phyloP scores from a whole-genome alignment of 352 stramenopile species.

The Globisporangium abappressorium region DNA sequence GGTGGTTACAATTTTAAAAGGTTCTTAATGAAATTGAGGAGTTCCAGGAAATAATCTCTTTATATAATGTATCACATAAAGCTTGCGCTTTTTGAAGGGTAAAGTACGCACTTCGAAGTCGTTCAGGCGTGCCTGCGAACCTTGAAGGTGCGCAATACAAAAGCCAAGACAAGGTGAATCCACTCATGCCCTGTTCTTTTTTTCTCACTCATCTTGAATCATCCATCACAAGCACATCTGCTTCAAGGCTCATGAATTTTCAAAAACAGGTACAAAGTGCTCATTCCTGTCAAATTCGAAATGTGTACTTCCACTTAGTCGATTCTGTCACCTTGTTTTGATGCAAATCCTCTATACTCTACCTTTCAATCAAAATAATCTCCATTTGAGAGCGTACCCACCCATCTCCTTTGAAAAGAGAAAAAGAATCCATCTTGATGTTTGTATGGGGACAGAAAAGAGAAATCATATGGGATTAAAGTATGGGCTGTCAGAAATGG shows the following conservation, averaged over 20 bases:
- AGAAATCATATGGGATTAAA: slow-evolving; percentile 6
- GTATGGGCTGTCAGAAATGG: not conserved
- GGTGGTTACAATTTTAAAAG: too few relatives aligned
- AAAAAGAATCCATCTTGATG: slow-evolving; percentile 17
- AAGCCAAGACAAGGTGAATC: not conserved
- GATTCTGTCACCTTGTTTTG: not conserved
- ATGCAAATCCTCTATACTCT: not conserved
- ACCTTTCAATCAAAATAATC: not conserved
- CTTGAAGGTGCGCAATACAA: not conserved
- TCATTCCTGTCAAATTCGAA: not conserved
- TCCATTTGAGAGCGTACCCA: not conserved
- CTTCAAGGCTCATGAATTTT: not conserved
- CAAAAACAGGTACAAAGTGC: not conserved
- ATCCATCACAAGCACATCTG: not conserved
- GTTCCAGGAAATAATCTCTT: too few relatives aligned
- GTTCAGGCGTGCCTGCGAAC: too few relatives aligned
- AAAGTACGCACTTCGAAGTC: too few relatives aligned
- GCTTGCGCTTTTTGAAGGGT: too few relatives aligned
- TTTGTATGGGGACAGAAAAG: slow-evolving; percentile 11
- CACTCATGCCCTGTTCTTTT: not conserved
- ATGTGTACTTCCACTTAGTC: not conserved
- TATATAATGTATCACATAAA: too few relatives aligned
- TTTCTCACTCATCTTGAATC: not conserved
- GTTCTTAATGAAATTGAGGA: too few relatives aligned
- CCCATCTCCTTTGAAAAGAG: not conserved